phyloP scores from a whole-genome alignment of 148 eudicot species.

The Arctostaphylos glauca region DNA sequence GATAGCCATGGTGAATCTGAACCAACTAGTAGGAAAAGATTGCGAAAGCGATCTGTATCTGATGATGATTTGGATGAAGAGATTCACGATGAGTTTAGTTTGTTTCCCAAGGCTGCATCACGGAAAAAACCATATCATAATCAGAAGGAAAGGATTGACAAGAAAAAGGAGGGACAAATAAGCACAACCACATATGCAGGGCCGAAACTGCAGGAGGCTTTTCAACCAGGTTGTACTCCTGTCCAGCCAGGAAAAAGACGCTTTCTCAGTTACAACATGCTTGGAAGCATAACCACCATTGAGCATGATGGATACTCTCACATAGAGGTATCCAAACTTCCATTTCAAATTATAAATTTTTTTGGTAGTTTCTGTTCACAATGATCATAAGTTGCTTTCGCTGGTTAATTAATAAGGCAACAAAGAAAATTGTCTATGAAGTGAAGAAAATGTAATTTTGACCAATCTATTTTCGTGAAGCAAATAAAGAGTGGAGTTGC shows the following conservation, averaged over 20 bases:
- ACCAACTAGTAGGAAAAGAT: conserved; percentile 72
- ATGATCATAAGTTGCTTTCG: not conserved
- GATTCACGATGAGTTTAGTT: conserved; percentile 33
- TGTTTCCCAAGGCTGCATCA: conserved; percentile 42
- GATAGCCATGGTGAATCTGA: conserved; percentile 61
- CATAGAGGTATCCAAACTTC: conserved; percentile 57
- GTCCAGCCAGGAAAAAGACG: conserved; percentile 73
- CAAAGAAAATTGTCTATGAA: not conserved
- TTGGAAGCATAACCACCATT: conserved; percentile 88
- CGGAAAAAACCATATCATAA: conserved; percentile 46
- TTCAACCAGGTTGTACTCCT: conserved; percentile 96
- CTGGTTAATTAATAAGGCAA: not conserved
- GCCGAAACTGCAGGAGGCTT: conserved; percentile 76
- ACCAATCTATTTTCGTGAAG: not conserved
- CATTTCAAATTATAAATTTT: conserved; percentile 6
- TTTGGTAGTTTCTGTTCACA: not conserved
- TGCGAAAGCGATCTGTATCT: conserved; percentile 52
- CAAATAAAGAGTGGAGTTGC: not conserved
- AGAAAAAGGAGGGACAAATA: conserved; percentile 33
- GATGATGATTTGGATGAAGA: conserved; percentile 55
- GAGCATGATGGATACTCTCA: conserved; percentile 87
- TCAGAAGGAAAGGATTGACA: conserved; percentile 43
- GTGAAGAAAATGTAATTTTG: not conserved
- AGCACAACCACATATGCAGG: conserved; percentile 19
- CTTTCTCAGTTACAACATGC: conserved; percentile 85